Conservation (phyloP, 306 rosid genomes). For the Pueraria montana region DNA sequence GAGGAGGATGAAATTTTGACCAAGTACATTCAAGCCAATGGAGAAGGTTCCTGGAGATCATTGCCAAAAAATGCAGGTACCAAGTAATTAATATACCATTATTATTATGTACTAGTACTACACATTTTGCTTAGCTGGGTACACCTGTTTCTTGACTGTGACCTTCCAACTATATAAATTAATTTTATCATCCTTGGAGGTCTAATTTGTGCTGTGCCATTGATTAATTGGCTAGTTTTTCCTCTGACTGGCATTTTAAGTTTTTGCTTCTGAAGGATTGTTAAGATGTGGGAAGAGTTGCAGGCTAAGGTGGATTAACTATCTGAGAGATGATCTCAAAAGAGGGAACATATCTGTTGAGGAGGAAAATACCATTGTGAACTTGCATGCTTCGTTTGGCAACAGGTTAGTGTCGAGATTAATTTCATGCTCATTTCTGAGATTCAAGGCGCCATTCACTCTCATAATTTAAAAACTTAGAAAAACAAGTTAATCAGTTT, state of each 20-base stretch:
- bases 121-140: neutral
- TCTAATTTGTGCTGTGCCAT: neutral
- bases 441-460: no score
- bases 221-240: neutral
- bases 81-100: neutral
- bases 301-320: conserved; percentile 87
- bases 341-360: conserved; percentile 77
- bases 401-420: conserved; percentile 60
- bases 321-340: conserved; percentile 72
- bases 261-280: conserved; percentile 59
- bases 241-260: neutral
- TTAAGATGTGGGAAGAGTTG: conserved; percentile 91
- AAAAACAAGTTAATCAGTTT: no score
- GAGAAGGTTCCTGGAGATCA: conserved; percentile 95
- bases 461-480: no score
- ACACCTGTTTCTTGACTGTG: neutral
- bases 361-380: conserved; percentile 67
- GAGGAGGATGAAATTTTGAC: conserved; percentile 80
- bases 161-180: neutral
- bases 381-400: conserved; percentile 76
- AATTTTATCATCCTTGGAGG: no score
- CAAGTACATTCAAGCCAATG: conserved; percentile 69
- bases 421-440: no score
- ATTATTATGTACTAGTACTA: neutral
- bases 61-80: conserved; percentile 88